Base-by-base conservation (phyloP, 2,329 filamentous ascomycete species). In the Saccharata proteae region DNA sequence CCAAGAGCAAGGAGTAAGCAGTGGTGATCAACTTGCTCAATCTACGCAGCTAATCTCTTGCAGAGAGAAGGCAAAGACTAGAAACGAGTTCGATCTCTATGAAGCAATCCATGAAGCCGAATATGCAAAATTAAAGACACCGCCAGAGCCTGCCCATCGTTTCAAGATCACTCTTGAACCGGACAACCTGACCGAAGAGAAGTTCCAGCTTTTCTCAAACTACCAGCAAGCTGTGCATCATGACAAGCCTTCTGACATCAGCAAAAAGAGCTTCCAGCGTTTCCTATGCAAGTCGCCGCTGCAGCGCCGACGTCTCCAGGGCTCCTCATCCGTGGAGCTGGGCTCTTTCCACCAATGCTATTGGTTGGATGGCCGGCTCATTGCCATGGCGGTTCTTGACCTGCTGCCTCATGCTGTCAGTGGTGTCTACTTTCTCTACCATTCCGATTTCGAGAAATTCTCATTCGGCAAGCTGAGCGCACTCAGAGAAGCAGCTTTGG, bases 281-380 rank as follows among this genome's bases (percentile, higher is more conserved):
- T 90, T 90, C 42, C 65, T 90, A 10, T 90, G 83, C 53, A 57
- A 61, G 37, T 85, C 81, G 4, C 78, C 80, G 1, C 45, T 88
- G 5, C 41, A 51, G 9, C 62, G 74, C 34, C 71, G 71, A 16
- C 6, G 21, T 5, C 17, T 6, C 2, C 24, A 36, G 5, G 16
- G 24, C 12, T 20, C 15, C 10, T 8, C 8, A 8, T 59, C 60
- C 12, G 61, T 66, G 36, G 64, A 65, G 26, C 56, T 86, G 0
- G 82, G 82, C 11, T 83, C 80, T 2, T 88, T 73, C 44, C 82
- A 90, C 45, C 81, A 88, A 49, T 85, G 80, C 57, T 88, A 86
- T 49, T 69, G 81, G 17, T 61, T 90, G 3, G 79, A 90, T 46
- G 81, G 80, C 14, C 65, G 72, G 29, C 62, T 90, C 10, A 72